phyloP scores from a whole-genome alignment of 1,284 basidiomycete species.

The Ustilago esculenta region DNA sequence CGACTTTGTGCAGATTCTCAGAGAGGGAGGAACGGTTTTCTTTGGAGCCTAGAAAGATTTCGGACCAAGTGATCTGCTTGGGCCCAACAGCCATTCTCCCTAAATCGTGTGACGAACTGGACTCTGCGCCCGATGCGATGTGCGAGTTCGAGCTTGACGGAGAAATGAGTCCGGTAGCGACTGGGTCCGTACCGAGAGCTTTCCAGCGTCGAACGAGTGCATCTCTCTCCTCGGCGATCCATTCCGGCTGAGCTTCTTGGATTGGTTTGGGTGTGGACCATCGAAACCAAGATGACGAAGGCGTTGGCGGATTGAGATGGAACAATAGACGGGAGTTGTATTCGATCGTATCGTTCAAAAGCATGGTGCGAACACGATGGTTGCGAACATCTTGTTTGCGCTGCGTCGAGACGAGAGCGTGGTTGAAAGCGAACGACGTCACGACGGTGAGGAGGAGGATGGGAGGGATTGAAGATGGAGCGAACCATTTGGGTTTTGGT shows the following conservation, averaged over 20 bases:
- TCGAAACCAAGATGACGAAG: neutral
- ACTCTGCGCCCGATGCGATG: no score
- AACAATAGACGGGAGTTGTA: slow-evolving; percentile 15
- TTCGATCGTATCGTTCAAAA: slow-evolving; percentile 26
- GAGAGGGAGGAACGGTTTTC: slow-evolving; percentile 18
- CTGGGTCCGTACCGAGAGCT: slow-evolving; percentile 12
- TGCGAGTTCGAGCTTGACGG: no score
- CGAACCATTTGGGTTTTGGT: slow-evolving; percentile 18
- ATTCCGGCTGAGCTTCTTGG: slow-evolving; percentile 12
- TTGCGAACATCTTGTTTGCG: slow-evolving; percentile 15
- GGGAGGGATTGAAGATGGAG: slow-evolving; percentile 20
- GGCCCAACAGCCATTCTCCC: slow-evolving; percentile 5
- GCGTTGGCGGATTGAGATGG: slow-evolving; percentile 13
- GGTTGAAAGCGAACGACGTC: slow-evolving; percentile 48
- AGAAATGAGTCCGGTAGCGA: neutral
- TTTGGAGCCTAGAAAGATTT: slow-evolving; percentile 36
- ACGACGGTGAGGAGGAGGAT: slow-evolving; percentile 40
- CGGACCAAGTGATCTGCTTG: slow-evolving; percentile 27
- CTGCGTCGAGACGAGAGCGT: slow-evolving; percentile 33
- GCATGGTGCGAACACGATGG: slow-evolving; percentile 14
- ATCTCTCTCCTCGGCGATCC: slow-evolving; percentile 9
- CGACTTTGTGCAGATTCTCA: slow-evolving; percentile 22
- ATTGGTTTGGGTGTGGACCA: neutral
- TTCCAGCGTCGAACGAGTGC: slow-evolving; percentile 13
- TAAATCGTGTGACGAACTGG: no score